Base-by-base conservation (phyloP, 495 filamentous ascomycete species). In the Penicillium samsonianum region DNA sequence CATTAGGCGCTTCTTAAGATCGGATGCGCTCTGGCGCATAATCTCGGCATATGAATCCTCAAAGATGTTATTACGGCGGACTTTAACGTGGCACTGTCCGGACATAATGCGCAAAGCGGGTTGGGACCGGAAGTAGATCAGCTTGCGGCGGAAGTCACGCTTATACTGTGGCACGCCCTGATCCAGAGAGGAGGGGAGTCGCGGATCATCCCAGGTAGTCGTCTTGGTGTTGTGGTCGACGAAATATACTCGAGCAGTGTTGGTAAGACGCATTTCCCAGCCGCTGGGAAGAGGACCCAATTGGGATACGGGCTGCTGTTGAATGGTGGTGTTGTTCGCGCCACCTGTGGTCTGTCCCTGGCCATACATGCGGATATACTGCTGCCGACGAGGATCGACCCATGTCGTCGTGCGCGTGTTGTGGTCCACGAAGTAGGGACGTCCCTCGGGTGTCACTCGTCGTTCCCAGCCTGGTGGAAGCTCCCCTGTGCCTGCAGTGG, bases 191-290 rank as follows among this genome's bases (percentile, higher is more conserved):
- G 93, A 97, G 45, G 94, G 94, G 59, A 98, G 77, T 55, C 94
- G 86, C 20, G 94, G 94, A 65, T 98, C 94, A 66, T 98, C 94
- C 94, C 94, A 98, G n/a, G 94, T 98, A 12, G 94, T 98, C 0
- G 94, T 98, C 80, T 98, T 98, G 57, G 94, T 98, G 70, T 98
- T 98, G 78, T 98, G 94, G 67, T 98, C 94, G 33, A 98, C 94
- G 68, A 98, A 98, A 73, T 98, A 98, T 22, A 98, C 94, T 44
- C 94, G 84, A 12, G 94, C 94, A 7, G 94, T 98, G 69, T 98
- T 98, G 47, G 94, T 98, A 23, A 98, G 84, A 56, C 94, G 89
- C 94, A 98, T 98, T 79, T 98, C 94, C 94, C 94, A 98, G 19
- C 94, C 94, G 70, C 93, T 97, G 12, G 94, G 94, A 41, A 98